Evolutionary conservation across 306 rosid species (phyloP), one percentile per base, ranked within the genome.

Genomic region (Alnus rubra): DNA sequence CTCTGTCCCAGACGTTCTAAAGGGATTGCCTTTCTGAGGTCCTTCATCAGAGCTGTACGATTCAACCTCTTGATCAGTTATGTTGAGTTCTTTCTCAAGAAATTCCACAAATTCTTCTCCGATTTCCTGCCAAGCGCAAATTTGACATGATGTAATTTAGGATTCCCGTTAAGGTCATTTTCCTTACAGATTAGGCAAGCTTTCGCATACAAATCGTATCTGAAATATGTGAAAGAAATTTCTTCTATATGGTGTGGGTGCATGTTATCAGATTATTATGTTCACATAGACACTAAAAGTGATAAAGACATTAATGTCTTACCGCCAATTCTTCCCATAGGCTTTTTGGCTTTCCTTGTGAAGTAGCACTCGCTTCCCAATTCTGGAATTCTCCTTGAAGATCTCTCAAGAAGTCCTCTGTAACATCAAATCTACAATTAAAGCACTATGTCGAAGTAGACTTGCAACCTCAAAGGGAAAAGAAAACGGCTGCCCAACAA

Each of bases 91-190:
- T 83, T 95, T 95, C 94, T 93, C 97, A 8, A 95, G 96, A 81
- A 95, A 93, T 74, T 91, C 99, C 52, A 93, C 98, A 84, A 93
- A 93, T 58, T 95, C 98, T 86, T 95, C 99, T 80, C 99, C 99
- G 52, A 95, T 90, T 81, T 95, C 99, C 99, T 95, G 97, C 69
- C 85, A 79, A 58, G 67, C 56, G 69, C 44, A 82, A 45, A 77
- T 74, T 78, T 52, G 28, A 76, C 47, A 78, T 15, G 10, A 73
- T 14, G 58, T 60, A 49, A 82, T 30, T 19, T 65, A 60, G 69
- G 37, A 77, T 75, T 74, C 78, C 53, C 30, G n/a, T 39, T 45
- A 39, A 52, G 47, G 30, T 9, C 60, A 31, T 14, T n/a, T 59
- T 59, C 47, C 12, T 7, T 15, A 2, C 42, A 35, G 48, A 35